Base-by-base conservation (phyloP, 2,329 filamentous ascomycete genomes). In the Nectriaceae sp. region DNA sequence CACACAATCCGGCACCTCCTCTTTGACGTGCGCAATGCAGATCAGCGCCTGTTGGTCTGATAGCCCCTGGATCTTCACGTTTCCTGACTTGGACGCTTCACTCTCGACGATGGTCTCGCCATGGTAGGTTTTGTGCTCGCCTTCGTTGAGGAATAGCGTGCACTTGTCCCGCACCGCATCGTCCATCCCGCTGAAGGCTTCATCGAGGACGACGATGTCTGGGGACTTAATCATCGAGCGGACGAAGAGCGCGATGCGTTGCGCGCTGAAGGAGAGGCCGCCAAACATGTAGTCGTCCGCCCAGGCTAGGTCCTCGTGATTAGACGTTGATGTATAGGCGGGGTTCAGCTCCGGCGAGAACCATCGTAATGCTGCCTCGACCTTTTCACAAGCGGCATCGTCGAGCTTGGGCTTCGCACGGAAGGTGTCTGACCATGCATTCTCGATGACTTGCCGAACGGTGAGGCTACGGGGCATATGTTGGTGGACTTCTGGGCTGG, bases 391-490 rank as follows among this genome's bases (percentile, higher is more conserved):
- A 0, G 83, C 81, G 10, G 79, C 70, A 1, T 72, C 65, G 31
- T 83, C 77, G 1, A 97, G 72, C 37, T 74, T 79, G 0, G 94
- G 87, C 52, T 78, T 83, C 1, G 84, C 79, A 15, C 88, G 77
- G 57, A 96, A 95, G 0, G 94, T 96, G 49, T 95, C 89, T 2
- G 91, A 87, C 87, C 90, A 97, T 0, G 93, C 91, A 42, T 87
- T 93, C 65, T 94, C 90, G 1, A 99, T 67, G 0, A 90, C 81
- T 42, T 87, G 79, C 2, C 90, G 82, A 10, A 96, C 72, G 0
- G 85, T 87, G 40, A 96, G 75, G 29, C 80, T 76, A 41, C 87
- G 85, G 1, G 94, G 93, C 72, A 97, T 97, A 68, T 96, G 91
- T 44, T 90, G 86, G 62, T 97, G 92, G 4, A 97, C 88, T 66